A percentile compares a stretch with the other conserved stretches of the same genome.
These are phyloP conservation scores for Backusella circina DNA, from an alignment of 192 early-diverging fungal genomes.

Conservation along the genomic window DNA sequence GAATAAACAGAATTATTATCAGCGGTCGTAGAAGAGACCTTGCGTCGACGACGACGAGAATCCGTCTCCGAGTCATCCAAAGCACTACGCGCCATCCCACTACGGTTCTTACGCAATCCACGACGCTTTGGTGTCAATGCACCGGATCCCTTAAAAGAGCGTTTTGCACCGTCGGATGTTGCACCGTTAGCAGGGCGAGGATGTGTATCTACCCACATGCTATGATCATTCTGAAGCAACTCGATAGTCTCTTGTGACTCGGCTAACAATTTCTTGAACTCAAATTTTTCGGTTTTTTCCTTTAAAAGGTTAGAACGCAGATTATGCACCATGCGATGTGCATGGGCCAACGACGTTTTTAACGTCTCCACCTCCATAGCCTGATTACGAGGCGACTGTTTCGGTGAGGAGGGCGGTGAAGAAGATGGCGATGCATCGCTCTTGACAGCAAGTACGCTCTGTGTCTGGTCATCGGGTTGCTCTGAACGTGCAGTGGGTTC, in stretches of 20 bases:
- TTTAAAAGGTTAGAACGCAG: conserved; percentile 49
- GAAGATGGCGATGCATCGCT: background rate
- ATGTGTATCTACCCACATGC: conserved; percentile 23
- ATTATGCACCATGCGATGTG: conserved; percentile 52
- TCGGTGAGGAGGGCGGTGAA: conserved; percentile 28
- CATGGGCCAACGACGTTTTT: conserved; percentile 33
- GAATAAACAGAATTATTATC: conserved; percentile 1
- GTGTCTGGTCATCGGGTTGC: background rate
- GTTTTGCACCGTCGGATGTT: background rate
- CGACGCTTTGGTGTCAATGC: background rate
- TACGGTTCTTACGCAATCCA: background rate
- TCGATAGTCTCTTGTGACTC: conserved; percentile 59
- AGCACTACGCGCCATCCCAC: background rate
- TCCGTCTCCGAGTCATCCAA: background rate
- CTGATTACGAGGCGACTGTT: conserved; percentile 17
- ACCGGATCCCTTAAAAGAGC: background rate
- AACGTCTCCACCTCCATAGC: conserved; percentile 35
- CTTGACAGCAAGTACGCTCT: background rate
- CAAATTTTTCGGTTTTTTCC: conserved; percentile 53
- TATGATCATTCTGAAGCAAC: conserved; percentile 42
- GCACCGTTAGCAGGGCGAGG: background rate
- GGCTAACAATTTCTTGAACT: conserved; percentile 47
- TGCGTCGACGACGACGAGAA: background rate
- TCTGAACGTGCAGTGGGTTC: background rate
- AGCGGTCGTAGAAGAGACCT: background rate